Conservation (phyloP, 495 filamentous ascomycete species). For the Schizothecium vesticola region DNA sequence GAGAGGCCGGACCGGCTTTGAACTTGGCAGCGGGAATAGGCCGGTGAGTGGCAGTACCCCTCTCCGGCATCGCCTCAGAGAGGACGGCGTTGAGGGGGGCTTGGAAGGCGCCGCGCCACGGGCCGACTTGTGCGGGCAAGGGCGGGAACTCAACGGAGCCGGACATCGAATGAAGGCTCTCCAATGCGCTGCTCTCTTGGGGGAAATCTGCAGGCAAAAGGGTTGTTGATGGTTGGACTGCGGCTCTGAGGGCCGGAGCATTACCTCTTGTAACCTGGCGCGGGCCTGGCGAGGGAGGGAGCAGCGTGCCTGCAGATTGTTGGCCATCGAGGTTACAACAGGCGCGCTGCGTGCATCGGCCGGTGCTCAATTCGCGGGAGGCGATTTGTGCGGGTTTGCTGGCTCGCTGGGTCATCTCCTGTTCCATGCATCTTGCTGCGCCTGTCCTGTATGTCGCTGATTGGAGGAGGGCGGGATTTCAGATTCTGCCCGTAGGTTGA, state of each 20-base stretch:
- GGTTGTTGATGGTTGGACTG: not conserved
- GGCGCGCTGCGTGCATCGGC: not conserved
- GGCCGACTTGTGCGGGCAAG: not conserved
- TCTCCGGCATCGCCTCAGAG: not conserved
- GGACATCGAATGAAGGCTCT: not conserved
- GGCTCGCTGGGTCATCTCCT: not conserved
- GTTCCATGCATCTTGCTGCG: not conserved
- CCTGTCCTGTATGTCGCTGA: not conserved
- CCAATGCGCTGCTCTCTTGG: not conserved
- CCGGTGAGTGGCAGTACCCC: not conserved
- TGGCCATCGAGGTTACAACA: slow-evolving; percentile 2
- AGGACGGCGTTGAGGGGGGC: not conserved
- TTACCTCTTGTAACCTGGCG: not conserved
- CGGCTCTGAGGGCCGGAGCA: not conserved
- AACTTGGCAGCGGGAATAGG: not conserved
- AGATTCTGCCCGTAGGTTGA: not conserved
- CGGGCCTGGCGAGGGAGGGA: not conserved
- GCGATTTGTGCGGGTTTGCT: slow-evolving; percentile 4
- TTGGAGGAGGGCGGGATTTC: not conserved
- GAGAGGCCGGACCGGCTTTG: not conserved
- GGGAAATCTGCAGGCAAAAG: not conserved
- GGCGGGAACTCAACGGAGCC: not conserved
- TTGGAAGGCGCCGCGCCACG: not conserved
- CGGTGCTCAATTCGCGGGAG: not conserved
- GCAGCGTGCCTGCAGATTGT: slow-evolving; percentile 1